A percentile compares a stretch with the other conserved stretches of the same genome.
Evolutionary conservation across 2,329 filamentous ascomycete genomes (phyloP).

Genomic region (Aspergillus fructus): DNA sequence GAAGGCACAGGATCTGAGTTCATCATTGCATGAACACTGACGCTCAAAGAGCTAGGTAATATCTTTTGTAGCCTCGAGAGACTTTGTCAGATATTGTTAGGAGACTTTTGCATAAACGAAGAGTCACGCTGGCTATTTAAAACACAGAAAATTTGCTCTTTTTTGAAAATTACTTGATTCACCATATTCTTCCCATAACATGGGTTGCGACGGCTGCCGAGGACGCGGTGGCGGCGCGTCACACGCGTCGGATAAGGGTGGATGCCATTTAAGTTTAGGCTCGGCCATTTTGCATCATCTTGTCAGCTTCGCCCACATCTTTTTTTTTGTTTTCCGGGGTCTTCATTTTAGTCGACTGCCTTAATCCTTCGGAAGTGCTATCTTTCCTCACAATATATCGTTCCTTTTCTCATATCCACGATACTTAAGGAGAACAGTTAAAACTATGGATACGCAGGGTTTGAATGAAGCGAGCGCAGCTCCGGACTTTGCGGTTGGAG

Average conservation of each 20-base stretch:
- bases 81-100: not conserved
- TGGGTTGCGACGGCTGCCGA: not conserved
- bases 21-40: constrained; percentile 17
- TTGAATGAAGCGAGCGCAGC: constrained; percentile 15
- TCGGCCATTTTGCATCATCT: too few species aligned
- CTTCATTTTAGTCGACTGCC: too few species aligned
- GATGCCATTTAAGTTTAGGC: not conserved
- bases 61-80: not conserved
- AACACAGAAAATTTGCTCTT: not conserved
- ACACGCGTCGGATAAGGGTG: not conserved
- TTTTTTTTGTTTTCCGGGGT: not conserved
- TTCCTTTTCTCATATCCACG: not conserved
- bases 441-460: constrained; percentile 27
- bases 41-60: not conserved
- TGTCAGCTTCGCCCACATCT: not conserved
- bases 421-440: not conserved
- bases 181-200: not conserved
- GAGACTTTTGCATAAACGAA: not conserved
- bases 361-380: not conserved
- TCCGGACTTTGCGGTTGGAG: constrained; percentile 23
- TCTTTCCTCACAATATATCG: not conserved
- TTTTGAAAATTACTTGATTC: not conserved
- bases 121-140: not conserved
- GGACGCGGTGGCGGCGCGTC: constrained; percentile 6
- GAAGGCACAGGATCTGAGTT: constrained; percentile 68